Conservation (phyloP, 2,329 filamentous ascomycete species). For the Aureobasidium pullulans region DNA sequence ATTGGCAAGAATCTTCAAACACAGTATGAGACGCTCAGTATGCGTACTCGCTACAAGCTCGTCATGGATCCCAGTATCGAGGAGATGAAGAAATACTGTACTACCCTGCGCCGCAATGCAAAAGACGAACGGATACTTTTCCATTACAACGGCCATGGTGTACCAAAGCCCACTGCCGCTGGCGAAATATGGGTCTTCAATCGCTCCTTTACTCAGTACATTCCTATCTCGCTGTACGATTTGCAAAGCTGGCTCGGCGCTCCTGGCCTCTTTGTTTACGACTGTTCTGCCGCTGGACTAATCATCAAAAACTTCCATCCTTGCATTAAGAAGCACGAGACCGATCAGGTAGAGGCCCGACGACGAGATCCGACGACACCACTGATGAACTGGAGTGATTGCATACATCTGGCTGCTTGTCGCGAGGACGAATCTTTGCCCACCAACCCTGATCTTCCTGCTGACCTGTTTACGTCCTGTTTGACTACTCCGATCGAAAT, state of each 20-base stretch:
- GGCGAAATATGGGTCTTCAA: constrained; percentile 99
- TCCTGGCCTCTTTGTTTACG: constrained; percentile 94
- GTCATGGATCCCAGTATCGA: constrained; percentile 94
- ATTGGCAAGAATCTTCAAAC: constrained; percentile 94
- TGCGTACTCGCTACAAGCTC: constrained; percentile 95
- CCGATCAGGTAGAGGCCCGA: constrained; percentile 71
- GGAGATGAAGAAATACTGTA: constrained; percentile 93
- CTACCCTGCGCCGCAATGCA: constrained; percentile 80
- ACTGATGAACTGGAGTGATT: constrained; percentile 64
- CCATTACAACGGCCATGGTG: constrained; percentile 97
- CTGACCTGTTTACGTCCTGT: constrained; percentile 92
- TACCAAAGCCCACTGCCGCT: constrained; percentile 88
- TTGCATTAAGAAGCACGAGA: constrained; percentile 90
- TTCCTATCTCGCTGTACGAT: constrained; percentile 91
- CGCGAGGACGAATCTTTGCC: constrained; percentile 85
- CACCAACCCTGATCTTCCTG: constrained; percentile 86
- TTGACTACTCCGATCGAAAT: constrained; percentile 96
- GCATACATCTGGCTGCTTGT: constrained; percentile 89
- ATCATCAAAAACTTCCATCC: constrained; percentile 92
- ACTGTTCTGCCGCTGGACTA: constrained; percentile 93
- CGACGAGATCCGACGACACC: constrained; percentile 57
- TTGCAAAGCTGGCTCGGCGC: constrained; percentile 92
- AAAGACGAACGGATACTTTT: constrained; percentile 96
- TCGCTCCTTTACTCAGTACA: constrained; percentile 97
- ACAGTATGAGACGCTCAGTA: constrained; percentile 91